These are phyloP conservation scores for Alternaria angustiovoidea DNA, from an alignment of 2,329 filamentous ascomycete species.

Conservation along the genomic window DNA sequence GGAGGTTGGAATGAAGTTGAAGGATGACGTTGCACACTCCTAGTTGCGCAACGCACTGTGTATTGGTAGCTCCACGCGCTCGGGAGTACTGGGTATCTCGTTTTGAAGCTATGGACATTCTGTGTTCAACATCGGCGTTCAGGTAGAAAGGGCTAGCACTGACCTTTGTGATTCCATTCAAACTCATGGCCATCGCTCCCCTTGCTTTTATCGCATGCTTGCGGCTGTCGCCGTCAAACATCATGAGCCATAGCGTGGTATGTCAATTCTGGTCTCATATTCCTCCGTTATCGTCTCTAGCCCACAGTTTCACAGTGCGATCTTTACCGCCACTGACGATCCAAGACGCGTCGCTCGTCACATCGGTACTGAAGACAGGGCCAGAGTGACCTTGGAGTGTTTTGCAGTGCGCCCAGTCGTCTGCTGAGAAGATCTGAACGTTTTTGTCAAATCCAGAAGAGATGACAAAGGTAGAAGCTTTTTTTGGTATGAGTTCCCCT, in stretches of 20 bases:
- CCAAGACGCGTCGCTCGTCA: constrained; percentile 86
- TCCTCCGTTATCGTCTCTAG: constrained; percentile 67
- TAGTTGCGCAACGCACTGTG: constrained; percentile 12
- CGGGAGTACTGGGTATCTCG: constrained; percentile 28
- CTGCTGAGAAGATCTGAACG: constrained; percentile 93
- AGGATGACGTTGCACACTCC: constrained; percentile 1
- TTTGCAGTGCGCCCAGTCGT: constrained; percentile 93
- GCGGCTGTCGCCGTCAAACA: not conserved
- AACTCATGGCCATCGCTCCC: constrained; percentile 9
- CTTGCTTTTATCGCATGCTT: constrained; percentile 1
- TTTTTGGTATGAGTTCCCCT: constrained; percentile 73
- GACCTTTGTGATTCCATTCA: constrained; percentile 18
- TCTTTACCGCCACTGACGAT: constrained; percentile 96
- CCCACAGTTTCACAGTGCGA: constrained; percentile 95
- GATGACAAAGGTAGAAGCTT: constrained; percentile 89
- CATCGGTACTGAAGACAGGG: constrained; percentile 89
- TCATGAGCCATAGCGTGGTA: constrained; percentile 1
- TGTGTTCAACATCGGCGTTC: constrained; percentile 20
- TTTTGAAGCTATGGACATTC: constrained; percentile 23
- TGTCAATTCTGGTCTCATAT: constrained; percentile 31
- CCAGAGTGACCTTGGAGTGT: constrained; percentile 89
- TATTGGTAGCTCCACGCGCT: constrained; percentile 15
- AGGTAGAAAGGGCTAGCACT: constrained; percentile 18
- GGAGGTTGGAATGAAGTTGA: not conserved
- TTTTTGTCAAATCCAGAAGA: constrained; percentile 92